A percentile compares a stretch with the other conserved stretches of the same genome.
Evolutionary conservation across 1,284 basidiomycete species (phyloP).

Genomic region (Takashimella koratensis): DNA sequence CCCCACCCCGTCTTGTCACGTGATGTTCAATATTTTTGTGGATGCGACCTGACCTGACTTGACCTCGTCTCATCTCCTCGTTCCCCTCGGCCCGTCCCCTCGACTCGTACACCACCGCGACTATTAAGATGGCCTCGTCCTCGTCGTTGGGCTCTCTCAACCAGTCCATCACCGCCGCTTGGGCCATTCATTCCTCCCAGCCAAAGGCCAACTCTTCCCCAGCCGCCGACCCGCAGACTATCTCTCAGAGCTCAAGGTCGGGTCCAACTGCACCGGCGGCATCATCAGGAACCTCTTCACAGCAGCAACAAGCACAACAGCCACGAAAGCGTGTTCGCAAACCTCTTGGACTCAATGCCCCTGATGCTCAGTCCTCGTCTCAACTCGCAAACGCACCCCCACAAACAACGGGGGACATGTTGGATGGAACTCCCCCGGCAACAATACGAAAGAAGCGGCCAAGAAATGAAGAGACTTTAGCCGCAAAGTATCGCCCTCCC

Average conservation of each 20-base stretch:
- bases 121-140: no score
- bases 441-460: constrained; percentile 23
- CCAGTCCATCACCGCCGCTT: constrained; percentile 41
- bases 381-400: background rate
- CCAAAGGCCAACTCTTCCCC: background rate
- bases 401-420: background rate
- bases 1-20: no score
- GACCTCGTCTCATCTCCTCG: background rate
- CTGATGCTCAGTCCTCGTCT: background rate
- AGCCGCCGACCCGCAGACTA: background rate
- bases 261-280: no score
- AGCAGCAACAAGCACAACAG: background rate
- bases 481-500: constrained; percentile 45
- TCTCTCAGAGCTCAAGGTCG: no score
- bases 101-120: constrained; percentile 8
- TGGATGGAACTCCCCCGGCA: background rate
- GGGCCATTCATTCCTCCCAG: constrained; percentile 20
- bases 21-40: background rate
- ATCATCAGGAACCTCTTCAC: no score
- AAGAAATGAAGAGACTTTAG: constrained; percentile 16
- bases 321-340: constrained; percentile 12
- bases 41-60: background rate
- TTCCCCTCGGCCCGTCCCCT: constrained; percentile 1
- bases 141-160: constrained; percentile 23
- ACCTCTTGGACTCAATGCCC: constrained; percentile 15